Conservation (phyloP, 2,329 filamentous ascomycete species). For the Aspergillus quadrilineatus region DNA sequence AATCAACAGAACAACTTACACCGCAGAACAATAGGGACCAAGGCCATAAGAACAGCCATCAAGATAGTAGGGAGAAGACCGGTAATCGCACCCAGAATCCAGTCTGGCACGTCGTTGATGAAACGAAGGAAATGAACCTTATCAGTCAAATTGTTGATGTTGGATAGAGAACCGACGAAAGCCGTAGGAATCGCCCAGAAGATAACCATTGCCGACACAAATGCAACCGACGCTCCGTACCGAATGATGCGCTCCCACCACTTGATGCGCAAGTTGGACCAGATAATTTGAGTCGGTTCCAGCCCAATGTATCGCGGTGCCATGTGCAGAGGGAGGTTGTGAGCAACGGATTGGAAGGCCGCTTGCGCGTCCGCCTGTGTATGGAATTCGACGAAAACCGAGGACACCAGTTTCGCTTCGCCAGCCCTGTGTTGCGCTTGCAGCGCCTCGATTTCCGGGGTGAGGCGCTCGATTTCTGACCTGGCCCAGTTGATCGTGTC, state of each 20-base stretch:
- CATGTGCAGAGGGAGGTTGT: slow-evolving; percentile 86
- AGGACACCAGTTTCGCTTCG: slow-evolving; percentile 65
- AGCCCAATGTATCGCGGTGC: slow-evolving; percentile 81
- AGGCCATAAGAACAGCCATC: slow-evolving; percentile 78
- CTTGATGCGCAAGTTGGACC: slow-evolving; percentile 77
- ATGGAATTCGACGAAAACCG: slow-evolving; percentile 89
- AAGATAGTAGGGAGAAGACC: slow-evolving; percentile 79
- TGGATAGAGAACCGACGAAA: slow-evolving; percentile 80
- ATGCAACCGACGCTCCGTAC: slow-evolving; percentile 65
- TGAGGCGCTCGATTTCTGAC: slow-evolving; percentile 70
- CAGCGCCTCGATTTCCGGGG: slow-evolving; percentile 66
- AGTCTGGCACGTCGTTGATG: slow-evolving; percentile 66
- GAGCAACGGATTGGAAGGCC: slow-evolving; percentile 81
- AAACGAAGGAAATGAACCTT: slow-evolving; percentile 69
- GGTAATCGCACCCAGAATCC: slow-evolving; percentile 78
- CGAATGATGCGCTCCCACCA: slow-evolving; percentile 84
- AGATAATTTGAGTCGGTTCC: slow-evolving; percentile 77
- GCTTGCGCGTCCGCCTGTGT: slow-evolving; percentile 79
- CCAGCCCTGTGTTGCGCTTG: slow-evolving; percentile 67
- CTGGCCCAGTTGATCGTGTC: slow-evolving; percentile 93
- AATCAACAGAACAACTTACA: slow-evolving; percentile 46
- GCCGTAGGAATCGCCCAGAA: slow-evolving; percentile 83
- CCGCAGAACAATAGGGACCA: slow-evolving; percentile 80
- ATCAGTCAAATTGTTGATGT: slow-evolving; percentile 68
- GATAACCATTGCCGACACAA: slow-evolving; percentile 74